These are phyloP conservation scores for Leucocoprinus sp. DNA, from an alignment of 768 basidiomycete genomes.

Conservation along the genomic window DNA sequence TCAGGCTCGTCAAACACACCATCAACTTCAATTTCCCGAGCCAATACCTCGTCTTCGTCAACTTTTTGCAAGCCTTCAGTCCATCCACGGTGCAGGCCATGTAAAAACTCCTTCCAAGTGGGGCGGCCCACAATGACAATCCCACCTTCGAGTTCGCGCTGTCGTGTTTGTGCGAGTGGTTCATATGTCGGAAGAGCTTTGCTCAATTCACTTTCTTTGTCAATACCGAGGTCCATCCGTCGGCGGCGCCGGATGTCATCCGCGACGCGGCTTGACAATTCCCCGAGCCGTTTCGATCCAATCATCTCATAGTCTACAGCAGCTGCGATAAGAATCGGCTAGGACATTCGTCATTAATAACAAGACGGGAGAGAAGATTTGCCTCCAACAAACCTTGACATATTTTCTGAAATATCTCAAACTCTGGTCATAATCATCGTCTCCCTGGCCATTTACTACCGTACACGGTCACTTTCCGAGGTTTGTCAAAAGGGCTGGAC, in stretches of 20 bases:
- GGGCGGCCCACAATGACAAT: conserved; percentile 80
- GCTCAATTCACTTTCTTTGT: conserved; percentile 33
- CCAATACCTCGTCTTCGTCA: conserved; percentile 65
- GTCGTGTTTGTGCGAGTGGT: conserved; percentile 41
- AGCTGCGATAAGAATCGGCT: conserved; percentile 93
- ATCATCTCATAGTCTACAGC: conserved; percentile 89
- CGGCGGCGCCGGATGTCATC: conserved; percentile 67
- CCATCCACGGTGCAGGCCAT: conserved; percentile 82
- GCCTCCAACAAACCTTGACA: conserved; percentile 69
- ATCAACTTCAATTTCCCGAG: conserved; percentile 60
- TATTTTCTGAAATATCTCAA: conserved; percentile 92
- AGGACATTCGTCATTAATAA: conserved; percentile 12
- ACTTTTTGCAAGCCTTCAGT: conserved; percentile 58
- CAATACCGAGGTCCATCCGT: conserved; percentile 57
- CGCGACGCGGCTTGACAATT: conserved; percentile 68
- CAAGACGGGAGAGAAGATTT: conserved; percentile 9
- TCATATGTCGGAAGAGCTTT: conserved; percentile 46
- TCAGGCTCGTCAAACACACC: conserved; percentile 69
- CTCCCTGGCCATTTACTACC: conserved; percentile 90
- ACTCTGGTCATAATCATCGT: conserved; percentile 82
- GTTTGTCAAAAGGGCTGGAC: conserved; percentile 51
- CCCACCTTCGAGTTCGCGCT: conserved; percentile 72
- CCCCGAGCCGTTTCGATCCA: conserved; percentile 76
- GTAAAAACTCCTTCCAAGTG: conserved; percentile 92
- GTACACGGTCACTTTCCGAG: conserved; percentile 80